Evolutionary conservation across 2,329 filamentous ascomycete species (phyloP).

Genomic region (Sarocladium strictum): DNA sequence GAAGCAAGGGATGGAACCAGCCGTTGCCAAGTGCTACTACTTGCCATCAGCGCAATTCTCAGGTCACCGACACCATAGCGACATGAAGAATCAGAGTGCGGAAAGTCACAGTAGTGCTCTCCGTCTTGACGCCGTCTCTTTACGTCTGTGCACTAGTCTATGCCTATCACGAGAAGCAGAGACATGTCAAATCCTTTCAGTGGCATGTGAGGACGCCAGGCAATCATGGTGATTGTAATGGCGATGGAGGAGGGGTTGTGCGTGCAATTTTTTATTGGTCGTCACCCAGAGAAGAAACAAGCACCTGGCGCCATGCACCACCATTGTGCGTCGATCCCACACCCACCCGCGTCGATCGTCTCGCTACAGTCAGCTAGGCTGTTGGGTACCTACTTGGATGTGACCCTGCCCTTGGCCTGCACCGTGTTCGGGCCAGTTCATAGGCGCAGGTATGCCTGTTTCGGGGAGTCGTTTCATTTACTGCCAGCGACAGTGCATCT

Average conservation of each 20-base stretch:
- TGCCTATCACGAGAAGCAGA: too few relatives aligned
- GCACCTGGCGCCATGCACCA: background rate
- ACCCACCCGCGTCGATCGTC: background rate
- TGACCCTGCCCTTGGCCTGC: background rate
- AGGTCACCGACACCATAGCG: too few relatives aligned
- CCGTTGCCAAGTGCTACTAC: too few relatives aligned
- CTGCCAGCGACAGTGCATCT: background rate
- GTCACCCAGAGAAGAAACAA: background rate
- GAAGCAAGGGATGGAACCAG: background rate
- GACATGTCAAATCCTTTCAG: too few relatives aligned
- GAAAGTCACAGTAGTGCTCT: too few relatives aligned
- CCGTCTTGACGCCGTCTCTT: too few relatives aligned
- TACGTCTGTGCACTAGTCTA: too few relatives aligned
- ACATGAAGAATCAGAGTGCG: too few relatives aligned
- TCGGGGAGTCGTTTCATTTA: background rate
- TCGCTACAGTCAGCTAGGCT: background rate
- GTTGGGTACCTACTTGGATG: background rate
- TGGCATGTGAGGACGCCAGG: background rate
- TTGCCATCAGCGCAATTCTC: too few relatives aligned
- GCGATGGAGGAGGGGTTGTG: background rate
- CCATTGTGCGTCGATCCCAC: background rate
- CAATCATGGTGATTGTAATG: background rate
- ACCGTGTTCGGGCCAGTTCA: background rate
- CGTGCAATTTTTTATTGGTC: background rate
- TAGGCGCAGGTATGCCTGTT: background rate